Percentiles rank a stretch among this genome's conserved stretches.
phyloP scores from a whole-genome alignment of 176 grass and related monocot species.

The Musa acuminata region DNA sequence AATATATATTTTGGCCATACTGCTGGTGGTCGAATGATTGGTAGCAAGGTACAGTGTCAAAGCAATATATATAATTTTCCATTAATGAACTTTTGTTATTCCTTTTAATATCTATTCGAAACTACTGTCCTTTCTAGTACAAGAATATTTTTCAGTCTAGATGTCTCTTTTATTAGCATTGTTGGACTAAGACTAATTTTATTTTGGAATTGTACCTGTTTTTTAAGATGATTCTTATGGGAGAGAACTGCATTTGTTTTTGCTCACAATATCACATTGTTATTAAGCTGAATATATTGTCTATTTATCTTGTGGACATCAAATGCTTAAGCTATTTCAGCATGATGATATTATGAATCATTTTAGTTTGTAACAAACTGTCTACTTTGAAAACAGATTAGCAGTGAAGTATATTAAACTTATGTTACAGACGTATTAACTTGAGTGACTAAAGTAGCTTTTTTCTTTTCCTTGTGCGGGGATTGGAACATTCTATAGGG shows the following conservation, averaged over 20 bases:
- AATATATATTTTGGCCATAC: slow-evolving; percentile 91
- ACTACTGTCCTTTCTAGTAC: too few relatives aligned
- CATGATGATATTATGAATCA: background rate
- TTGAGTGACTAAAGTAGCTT: background rate
- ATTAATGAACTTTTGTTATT: too few relatives aligned
- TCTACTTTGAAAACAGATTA: background rate
- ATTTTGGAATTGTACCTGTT: background rate
- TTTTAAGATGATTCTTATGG: background rate
- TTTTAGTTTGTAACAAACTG: background rate
- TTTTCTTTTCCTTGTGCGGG: background rate
- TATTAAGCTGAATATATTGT: background rate
- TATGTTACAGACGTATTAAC: background rate
- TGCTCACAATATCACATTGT: too few relatives aligned
- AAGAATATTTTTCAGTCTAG: too few relatives aligned
- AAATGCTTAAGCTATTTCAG: too few relatives aligned
- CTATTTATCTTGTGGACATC: background rate
- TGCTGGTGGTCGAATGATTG: slow-evolving; percentile 89
- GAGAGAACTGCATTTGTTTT: too few relatives aligned
- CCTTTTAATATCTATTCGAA: too few relatives aligned
- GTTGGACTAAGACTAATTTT: too few relatives aligned
- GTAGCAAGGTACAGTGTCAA: slow-evolving; percentile 50
- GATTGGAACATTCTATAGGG: background rate
- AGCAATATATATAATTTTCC: too few relatives aligned
- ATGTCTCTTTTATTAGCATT: too few relatives aligned
- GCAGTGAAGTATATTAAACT: background rate